Evolutionary conservation across 805 yeast genomes (phyloP).

Genomic region (Candida piceae): DNA sequence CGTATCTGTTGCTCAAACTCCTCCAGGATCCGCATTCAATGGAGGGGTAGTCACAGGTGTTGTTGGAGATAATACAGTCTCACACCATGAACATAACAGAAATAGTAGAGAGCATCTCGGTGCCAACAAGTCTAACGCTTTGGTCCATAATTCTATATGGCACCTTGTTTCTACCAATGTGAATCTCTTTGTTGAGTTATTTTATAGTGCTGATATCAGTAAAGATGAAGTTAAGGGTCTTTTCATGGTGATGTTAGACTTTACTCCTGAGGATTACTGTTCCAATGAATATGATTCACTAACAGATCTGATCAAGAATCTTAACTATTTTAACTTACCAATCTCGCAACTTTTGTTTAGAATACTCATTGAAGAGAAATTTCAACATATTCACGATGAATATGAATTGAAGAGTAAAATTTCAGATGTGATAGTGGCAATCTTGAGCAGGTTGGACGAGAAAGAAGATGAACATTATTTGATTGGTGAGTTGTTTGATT

Average conservation of each 20-base stretch:
- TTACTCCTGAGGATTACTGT: slow-evolving; percentile 4
- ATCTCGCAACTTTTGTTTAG: slow-evolving; percentile 37
- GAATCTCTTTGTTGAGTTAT: slow-evolving; percentile 16
- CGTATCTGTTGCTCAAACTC: slow-evolving; percentile 20
- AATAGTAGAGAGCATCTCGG: slow-evolving; percentile 2
- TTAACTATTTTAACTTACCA: slow-evolving; percentile 38
- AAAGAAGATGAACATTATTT: slow-evolving; percentile 14
- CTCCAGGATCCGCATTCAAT: slow-evolving; percentile 7
- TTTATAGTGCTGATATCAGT: slow-evolving; percentile 12
- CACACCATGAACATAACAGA: slow-evolving; percentile 4
- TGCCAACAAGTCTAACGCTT: slow-evolving; percentile 6
- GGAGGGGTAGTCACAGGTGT: background rate
- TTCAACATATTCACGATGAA: slow-evolving; percentile 5
- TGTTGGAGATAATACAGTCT: slow-evolving; percentile 1
- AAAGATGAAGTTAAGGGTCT: slow-evolving; percentile 10
- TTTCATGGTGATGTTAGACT: slow-evolving; percentile 12
- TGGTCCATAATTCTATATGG: slow-evolving; percentile 22
- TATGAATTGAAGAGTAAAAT: slow-evolving; percentile 8
- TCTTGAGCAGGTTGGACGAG: slow-evolving; percentile 11
- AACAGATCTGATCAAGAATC: slow-evolving; percentile 17
- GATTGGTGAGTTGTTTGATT: slow-evolving; percentile 36
- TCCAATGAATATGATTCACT: slow-evolving; percentile 2
- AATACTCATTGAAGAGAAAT: slow-evolving; percentile 22
- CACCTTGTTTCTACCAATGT: slow-evolving; percentile 13
- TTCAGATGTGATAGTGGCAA: slow-evolving; percentile 5